These are phyloP conservation scores for Panicum miliaceum DNA, from an alignment of 176 grass and related monocot genomes.

Conservation along the genomic window DNA sequence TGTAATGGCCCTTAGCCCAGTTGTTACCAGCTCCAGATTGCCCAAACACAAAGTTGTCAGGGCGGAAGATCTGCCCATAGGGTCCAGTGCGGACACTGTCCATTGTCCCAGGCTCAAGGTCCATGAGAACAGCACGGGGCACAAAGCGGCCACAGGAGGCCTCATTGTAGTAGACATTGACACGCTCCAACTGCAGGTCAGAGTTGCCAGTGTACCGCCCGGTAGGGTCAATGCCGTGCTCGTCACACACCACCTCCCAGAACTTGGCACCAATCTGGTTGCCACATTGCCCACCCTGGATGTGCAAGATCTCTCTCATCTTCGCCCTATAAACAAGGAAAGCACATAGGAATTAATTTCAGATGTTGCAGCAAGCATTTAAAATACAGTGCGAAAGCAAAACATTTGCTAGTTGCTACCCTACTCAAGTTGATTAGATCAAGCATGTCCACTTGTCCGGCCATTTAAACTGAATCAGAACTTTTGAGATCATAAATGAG, in stretches of 20 bases:
- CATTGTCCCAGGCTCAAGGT: conserved; percentile 86
- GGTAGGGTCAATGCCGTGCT: conserved; percentile 70
- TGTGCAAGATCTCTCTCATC: conserved; percentile 82
- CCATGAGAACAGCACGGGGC: conserved; percentile 78
- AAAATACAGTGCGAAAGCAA: not conserved
- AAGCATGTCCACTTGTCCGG: not conserved
- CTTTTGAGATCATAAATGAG: not conserved
- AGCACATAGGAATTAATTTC: not conserved
- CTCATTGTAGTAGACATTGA: conserved; percentile 87
- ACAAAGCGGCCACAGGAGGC: conserved; percentile 72
- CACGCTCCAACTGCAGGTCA: conserved; percentile 78
- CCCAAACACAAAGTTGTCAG: conserved; percentile 77
- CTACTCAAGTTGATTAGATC: not conserved
- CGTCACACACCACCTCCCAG: conserved; percentile 81
- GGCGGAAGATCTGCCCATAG: conserved; percentile 75
- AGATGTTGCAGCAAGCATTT: not conserved
- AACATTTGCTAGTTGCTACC: not conserved
- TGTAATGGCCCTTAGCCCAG: conserved; percentile 74
- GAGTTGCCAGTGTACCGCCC: conserved; percentile 55
- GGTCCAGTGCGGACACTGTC: conserved; percentile 73
- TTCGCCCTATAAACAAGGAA: conserved; percentile 43
- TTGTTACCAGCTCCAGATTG: conserved; percentile 82
- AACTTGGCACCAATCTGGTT: conserved; percentile 86
- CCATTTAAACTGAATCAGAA: not conserved
- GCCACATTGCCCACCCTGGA: conserved; percentile 79